Evolutionary conservation across 805 yeast genomes (phyloP), one percentile per base, ranked within the genome.

Genomic region (Metschnikowia anglica): DNA sequence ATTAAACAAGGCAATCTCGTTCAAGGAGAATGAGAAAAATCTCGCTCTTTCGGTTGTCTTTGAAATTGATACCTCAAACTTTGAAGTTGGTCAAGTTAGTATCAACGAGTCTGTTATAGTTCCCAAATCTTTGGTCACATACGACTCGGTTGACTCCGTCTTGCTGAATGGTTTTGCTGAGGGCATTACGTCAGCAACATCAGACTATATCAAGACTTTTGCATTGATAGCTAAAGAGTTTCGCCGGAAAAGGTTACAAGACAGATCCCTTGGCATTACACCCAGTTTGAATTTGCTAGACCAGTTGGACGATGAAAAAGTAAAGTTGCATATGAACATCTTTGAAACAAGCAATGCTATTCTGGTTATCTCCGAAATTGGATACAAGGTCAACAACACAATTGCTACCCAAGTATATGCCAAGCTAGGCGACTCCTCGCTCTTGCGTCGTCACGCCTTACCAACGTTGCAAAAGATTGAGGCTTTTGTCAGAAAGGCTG

Each of bases 391-490:
- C 4, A 91, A 93, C 64, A 72, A 80, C 32, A 87, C 95, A 1
- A 81, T 93, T 42, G 99, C 98, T 1, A 86, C 88, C 49, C 80
- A 77, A 54, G 67, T 85, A 12, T 84, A 84, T 55, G 79, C 91
- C 1, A 77, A 75, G 3, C 70, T 91, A 29, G 97, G 97, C 0
- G 89, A 85, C 51, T 64, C 72, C 39, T 87, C 98, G 0, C 77
- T 93, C 34, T 76, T 93, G 56, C 83, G 98, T 65, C 85, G 95
- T 59, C 96, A 90, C 53, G 76, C 86, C 2, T 79, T 85, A 50
- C 99, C 99, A 19, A 80, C 91, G 3, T 68, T 83, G 44, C 83
- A 82, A 26, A 86, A 89, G 57, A 72, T 91, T 65, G 93, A 87
- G 56, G 77, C 85, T 2, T 85, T 93, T 60, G 79, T 83, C 39